phyloP scores from a whole-genome alignment of 1,284 basidiomycete species.

The Ceratobasidium sp. region DNA sequence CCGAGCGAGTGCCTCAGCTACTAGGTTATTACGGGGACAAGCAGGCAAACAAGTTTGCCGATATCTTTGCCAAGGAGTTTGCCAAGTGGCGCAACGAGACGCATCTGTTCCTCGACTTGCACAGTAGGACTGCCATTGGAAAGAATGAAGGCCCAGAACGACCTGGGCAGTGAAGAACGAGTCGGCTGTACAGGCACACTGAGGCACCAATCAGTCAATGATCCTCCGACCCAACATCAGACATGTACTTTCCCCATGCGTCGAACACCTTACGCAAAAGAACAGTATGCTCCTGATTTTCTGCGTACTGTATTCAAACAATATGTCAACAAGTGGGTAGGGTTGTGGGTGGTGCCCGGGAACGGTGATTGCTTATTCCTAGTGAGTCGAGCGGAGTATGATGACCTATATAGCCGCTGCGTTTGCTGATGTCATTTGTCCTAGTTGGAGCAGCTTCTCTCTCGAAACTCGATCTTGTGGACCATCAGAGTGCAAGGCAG shows the following conservation, averaged over 20 bases:
- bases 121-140: too few relatives aligned
- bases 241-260: too few relatives aligned
- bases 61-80: too few relatives aligned
- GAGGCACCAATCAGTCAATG: not conserved
- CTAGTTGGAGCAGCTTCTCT: not conserved
- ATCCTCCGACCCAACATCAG: too few relatives aligned
- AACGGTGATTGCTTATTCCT: not conserved
- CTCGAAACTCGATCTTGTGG: not conserved
- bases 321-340: not conserved
- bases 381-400: not conserved
- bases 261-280: too few relatives aligned
- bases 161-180: not conserved
- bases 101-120: not conserved
- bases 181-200: too few relatives aligned
- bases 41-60: too few relatives aligned
- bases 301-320: not conserved
- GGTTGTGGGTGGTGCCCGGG: not conserved
- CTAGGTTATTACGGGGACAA: too few relatives aligned
- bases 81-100: too few relatives aligned
- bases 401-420: too few relatives aligned
- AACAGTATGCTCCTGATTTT: not conserved
- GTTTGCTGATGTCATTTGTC: too few relatives aligned
- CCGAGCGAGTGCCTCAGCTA: too few relatives aligned
- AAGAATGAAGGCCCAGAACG: not conserved
- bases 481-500: not conserved